Evolutionary conservation across 1,284 basidiomycete genomes (phyloP).

Genomic region (Ustilago trichophora): DNA sequence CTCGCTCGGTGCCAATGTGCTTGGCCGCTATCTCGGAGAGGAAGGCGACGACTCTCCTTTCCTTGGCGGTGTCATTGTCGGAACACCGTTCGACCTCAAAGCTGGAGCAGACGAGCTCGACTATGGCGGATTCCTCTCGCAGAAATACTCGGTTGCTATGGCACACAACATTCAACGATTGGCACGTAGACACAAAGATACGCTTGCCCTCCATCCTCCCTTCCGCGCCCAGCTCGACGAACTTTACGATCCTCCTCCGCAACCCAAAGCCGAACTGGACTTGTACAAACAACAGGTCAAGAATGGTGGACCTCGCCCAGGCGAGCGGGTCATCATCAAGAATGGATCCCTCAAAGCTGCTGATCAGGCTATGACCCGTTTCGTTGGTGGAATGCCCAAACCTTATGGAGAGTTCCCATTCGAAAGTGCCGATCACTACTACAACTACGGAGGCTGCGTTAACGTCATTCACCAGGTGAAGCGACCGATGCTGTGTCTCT

Average conservation of each 20-base stretch:
- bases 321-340: conserved; percentile 30
- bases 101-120: conserved; percentile 71
- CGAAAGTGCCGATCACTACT: conserved; percentile 80
- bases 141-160: conserved; percentile 84
- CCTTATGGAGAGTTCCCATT: conserved; percentile 57
- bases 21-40: conserved; percentile 90
- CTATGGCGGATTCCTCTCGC: conserved; percentile 70
- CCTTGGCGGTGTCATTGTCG: conserved; percentile 75
- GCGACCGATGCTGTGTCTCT: conserved; percentile 76
- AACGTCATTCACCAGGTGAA: conserved; percentile 52
- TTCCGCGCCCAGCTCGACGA: conserved; percentile 47
- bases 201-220: conserved; percentile 52
- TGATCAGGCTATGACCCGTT: conserved; percentile 74
- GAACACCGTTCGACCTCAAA: conserved; percentile 80
- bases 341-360: conserved; percentile 66
- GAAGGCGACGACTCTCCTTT: conserved; percentile 82
- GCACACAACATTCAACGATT: conserved; percentile 75
- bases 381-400: conserved; percentile 76
- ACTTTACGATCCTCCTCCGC: conserved; percentile 46
- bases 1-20: conserved; percentile 89
- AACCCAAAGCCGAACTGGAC: conserved; percentile 37
- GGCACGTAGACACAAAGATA: conserved; percentile 49
- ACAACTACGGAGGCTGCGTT: conserved; percentile 68
- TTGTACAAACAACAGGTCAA: conserved; percentile 37
- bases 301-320: conserved; percentile 27